Conservation (phyloP, 345 rosid species). For the Boechera retrofracta region DNA sequence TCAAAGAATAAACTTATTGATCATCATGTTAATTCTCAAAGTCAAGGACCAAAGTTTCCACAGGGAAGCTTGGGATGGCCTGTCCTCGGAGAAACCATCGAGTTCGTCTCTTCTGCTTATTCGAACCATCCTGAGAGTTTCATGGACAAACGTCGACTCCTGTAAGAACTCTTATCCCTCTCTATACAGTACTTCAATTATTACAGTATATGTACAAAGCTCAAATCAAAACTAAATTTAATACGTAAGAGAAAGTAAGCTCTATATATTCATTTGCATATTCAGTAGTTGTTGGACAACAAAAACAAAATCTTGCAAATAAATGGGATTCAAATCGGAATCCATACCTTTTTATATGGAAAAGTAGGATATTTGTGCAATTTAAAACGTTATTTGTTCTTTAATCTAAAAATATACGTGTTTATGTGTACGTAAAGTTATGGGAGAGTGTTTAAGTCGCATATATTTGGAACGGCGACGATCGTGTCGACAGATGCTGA, state of each 20-base stretch:
- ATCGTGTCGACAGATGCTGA: slow-evolving; percentile 94
- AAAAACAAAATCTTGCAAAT: too few species aligned
- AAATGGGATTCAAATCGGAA: not conserved
- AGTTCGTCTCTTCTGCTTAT: slow-evolving; percentile 81
- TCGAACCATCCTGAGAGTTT: slow-evolving; percentile 89
- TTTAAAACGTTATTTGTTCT: not conserved
- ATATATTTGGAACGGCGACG: slow-evolving; percentile 84
- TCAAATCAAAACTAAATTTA: not conserved
- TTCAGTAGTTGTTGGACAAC: too few species aligned
- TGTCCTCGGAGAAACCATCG: slow-evolving; percentile 83
- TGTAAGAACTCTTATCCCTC: slow-evolving; percentile 48
- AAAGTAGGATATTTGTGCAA: slow-evolving; percentile 6
- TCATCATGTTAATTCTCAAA: slow-evolving; percentile 7
- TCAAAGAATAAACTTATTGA: slow-evolving; percentile 30
- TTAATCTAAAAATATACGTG: not conserved
- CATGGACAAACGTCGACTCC: slow-evolving; percentile 79
- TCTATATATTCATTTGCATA: too few species aligned
- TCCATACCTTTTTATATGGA: too few species aligned
- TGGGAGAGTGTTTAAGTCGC: slow-evolving; percentile 97
- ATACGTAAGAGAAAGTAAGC: too few species aligned
- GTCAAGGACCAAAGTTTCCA: slow-evolving; percentile 51
- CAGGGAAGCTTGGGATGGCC: slow-evolving; percentile 90
- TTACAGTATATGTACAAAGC: not conserved
- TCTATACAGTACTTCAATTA: not conserved
- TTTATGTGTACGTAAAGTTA: slow-evolving; percentile 50